Evolutionary conservation across 768 basidiomycete species (phyloP).

Genomic region (Serendipita sp.): DNA sequence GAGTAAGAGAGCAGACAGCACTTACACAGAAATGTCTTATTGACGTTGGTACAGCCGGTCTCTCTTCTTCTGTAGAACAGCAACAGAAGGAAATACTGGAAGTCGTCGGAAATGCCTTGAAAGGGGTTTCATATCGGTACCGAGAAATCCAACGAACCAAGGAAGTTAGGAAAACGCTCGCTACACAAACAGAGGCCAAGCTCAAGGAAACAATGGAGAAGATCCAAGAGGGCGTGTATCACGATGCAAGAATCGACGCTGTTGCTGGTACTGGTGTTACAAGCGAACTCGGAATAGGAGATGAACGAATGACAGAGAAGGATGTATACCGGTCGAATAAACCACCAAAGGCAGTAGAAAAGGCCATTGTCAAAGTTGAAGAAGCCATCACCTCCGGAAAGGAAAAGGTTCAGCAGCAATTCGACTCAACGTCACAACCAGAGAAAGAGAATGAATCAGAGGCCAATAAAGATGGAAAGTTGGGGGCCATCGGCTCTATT

Average conservation of each 20-base stretch:
- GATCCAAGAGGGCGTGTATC: slow-evolving; percentile 55
- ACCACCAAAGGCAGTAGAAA: background rate
- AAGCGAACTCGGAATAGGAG: slow-evolving; percentile 68
- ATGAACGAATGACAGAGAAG: slow-evolving; percentile 36
- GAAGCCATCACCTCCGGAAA: slow-evolving; percentile 11
- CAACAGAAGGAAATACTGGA: slow-evolving; percentile 76
- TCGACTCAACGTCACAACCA: background rate
- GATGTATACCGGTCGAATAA: slow-evolving; percentile 17
- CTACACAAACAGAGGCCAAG: slow-evolving; percentile 23
- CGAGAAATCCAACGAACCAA: slow-evolving; percentile 26
- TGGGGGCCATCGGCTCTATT: background rate
- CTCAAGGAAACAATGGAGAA: slow-evolving; percentile 19
- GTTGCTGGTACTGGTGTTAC: slow-evolving; percentile 78
- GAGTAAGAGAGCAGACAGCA: no score
- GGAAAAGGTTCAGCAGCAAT: slow-evolving; percentile 1
- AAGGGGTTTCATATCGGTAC: slow-evolving; percentile 39
- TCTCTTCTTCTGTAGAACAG: slow-evolving; percentile 60
- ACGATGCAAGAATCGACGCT: slow-evolving; percentile 74
- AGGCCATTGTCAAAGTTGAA: slow-evolving; percentile 8
- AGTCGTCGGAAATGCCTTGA: slow-evolving; percentile 57
- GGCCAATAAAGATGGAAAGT: background rate
- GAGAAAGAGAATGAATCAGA: slow-evolving; percentile 10
- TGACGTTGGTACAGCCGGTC: slow-evolving; percentile 56
- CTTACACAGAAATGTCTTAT: background rate
- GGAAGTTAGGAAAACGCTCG: slow-evolving; percentile 22